phyloP scores from a whole-genome alignment of 176 grass and related monocot genomes.

The Aegilops longissima region DNA sequence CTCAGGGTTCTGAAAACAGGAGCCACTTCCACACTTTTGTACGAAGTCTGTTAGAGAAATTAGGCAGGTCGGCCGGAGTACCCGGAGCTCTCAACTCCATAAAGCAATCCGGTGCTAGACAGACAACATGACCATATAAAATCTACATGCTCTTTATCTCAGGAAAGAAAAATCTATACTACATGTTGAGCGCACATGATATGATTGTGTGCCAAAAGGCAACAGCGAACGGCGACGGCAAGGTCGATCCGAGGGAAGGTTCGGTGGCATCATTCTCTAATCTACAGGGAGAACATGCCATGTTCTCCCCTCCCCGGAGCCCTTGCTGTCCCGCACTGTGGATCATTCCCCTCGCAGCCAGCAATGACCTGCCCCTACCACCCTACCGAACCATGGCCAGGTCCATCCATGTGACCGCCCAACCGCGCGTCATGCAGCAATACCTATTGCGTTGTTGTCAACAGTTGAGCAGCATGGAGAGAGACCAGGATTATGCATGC shows the following conservation, averaged over 20 bases:
- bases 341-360: background rate
- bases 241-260: background rate
- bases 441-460: background rate
- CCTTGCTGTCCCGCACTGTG: background rate
- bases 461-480: background rate
- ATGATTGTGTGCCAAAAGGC: background rate
- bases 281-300: background rate
- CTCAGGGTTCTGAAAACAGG: no score
- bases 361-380: background rate
- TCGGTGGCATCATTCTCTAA: background rate
- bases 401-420: slow-evolving; percentile 1
- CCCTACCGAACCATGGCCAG: background rate
- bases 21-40: no score
- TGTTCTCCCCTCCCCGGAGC: background rate
- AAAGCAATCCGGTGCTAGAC: no score
- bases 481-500: background rate
- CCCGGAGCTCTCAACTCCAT: no score
- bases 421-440: background rate
- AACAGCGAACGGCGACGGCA: background rate
- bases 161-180: no score
- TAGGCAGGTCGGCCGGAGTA: no score
- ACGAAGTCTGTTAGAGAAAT: no score
- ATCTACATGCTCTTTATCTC: no score
- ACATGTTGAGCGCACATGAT: background rate
- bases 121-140: no score